Base-by-base conservation (phyloP, 495 filamentous ascomycete species). In the Trichoderma virens region DNA sequence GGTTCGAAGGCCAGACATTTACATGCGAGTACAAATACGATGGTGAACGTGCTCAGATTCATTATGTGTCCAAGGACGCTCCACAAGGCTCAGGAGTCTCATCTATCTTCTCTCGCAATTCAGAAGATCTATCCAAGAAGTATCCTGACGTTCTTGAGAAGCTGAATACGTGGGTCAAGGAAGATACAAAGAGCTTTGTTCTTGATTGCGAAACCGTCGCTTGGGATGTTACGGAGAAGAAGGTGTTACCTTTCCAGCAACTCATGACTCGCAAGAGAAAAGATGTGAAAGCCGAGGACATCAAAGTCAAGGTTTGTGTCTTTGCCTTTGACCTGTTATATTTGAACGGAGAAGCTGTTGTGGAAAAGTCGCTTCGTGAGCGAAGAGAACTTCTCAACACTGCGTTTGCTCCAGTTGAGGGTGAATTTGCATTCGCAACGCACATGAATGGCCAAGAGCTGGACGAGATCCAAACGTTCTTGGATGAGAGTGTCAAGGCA, bases 1-100 rank as follows among this genome's bases (percentile, higher is more conserved):
- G 95, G 18, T 98, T 98, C 69, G 94, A 98, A 76, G 86, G 89
- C 39, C 93, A 95, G 72, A 88, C 89, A 6, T 98, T 98, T 68
- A 98, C 94, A 18, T 98, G 95, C 77, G 94, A 98, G 71, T 98
- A 96, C 79, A 98, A 98, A 71, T 98, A 98, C 69, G 94, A 98
- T 69, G 94, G 94, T 31, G 94, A 98, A 74, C 80, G 94, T 70
- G 93, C 95, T 18, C 94, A 98, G 75, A 97, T 98, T 56, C 94
- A 98, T 72, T 98, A 92, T 66, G 92, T 98, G 41, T 87, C 94
- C 2, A 90, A 96, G 51, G 88, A 93, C 64, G 82, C 89, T 9
- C 78, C 82, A 2, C 76, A 88, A 16, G 81, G 91, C 1, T 80
- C 83, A 56, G 90, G 90, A 51, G 77, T 97, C 14, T 85, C 90